Evolutionary conservation across 148 eudicot genomes (phyloP), one percentile per base, ranked within the genome.

Genomic region (Euryodendron excelsum): DNA sequence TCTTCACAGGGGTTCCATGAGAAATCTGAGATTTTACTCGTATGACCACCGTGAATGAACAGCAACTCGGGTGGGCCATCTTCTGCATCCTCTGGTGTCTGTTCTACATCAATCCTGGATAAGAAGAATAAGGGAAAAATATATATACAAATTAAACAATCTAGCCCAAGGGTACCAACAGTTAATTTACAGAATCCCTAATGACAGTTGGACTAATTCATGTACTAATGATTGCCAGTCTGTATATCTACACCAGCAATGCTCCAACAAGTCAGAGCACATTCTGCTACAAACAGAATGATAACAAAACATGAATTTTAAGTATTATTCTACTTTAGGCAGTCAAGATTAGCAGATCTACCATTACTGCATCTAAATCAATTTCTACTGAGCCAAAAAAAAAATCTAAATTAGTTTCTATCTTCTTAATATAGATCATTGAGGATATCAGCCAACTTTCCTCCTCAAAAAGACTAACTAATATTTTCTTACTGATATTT

Each of bases 1-100:
- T 94, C 98, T 79, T 94, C 93, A 61, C 88, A 88, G 11, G 95
- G 91, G 80, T 94, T 94, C 98, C 97, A 94, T 30, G 98, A 94
- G 87, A 94, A 94, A 80, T 94, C 97, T 1, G 97, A 92, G 21
- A 94, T 88, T 89, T 88, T 94, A 85, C 92, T 92, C 3, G 97
- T 92, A 80, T 94, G 98, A 3, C 98, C 97, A 73, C 97, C 98
- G 9, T 94, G 98, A 72, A 91, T 89, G 83, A 94, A 94, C 9
- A 94, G 91, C 81, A 94, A 76, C 85, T 94, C 97, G 0, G 97
- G 96, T 8, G 98, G 98, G 25, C 97, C 98, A 69, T 94, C 97
- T 83, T 91, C 95, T 1, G 96, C 93, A 73, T 94, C 98, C 79
- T 91, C 95, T 48, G 90, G 88, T 45, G 92, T 83, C 75, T 94